Conservation (phyloP, 2,329 filamentous ascomycete genomes). For the Diaporthe vexans region DNA sequence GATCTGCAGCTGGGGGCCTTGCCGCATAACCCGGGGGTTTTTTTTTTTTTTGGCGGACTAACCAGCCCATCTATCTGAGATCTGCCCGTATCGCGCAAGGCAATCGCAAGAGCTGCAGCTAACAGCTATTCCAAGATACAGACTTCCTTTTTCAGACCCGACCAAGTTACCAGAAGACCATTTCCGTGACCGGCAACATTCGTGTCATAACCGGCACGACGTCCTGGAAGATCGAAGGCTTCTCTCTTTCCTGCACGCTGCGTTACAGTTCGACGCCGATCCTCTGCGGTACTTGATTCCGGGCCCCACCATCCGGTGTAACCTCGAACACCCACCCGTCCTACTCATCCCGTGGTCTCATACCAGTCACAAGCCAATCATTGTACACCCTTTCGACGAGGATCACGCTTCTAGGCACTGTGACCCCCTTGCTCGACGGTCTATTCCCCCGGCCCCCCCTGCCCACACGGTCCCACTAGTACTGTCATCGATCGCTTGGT, state of each 20-base stretch:
- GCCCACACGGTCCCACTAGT: conserved; percentile 27
- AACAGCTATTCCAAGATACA: conserved; percentile 35
- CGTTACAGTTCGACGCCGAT: conserved; percentile 25
- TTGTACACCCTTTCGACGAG: conserved; percentile 41
- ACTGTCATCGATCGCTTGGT: conserved; percentile 34
- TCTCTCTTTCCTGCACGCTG: conserved; percentile 9
- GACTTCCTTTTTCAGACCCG: conserved; percentile 21
- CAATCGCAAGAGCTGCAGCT: conserved; percentile 36
- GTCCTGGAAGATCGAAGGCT: conserved; percentile 1
- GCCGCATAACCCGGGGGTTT: conserved; percentile 31
- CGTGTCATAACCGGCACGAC: conserved; percentile 16
- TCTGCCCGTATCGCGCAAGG: conserved; percentile 32
- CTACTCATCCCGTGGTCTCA: conserved; percentile 41
- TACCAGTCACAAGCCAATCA: conserved; percentile 41
- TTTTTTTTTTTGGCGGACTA: conserved; percentile 27
- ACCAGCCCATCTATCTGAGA: conserved; percentile 23
- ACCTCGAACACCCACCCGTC: conserved; percentile 40
- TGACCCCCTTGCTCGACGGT: conserved; percentile 24
- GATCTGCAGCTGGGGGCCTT: conserved; percentile 42
- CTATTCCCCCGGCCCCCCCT: conserved; percentile 12
- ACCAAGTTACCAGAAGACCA: conserved; percentile 18
- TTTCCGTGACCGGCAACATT: neutral
- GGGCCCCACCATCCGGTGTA: conserved; percentile 36
- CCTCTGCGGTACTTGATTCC: conserved; percentile 35
- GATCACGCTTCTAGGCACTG: conserved; percentile 36